Evolutionary conservation across 2,329 filamentous ascomycete genomes (phyloP), one percentile per base, ranked within the genome.

Genomic region (Plenodomus lindquistii): DNA sequence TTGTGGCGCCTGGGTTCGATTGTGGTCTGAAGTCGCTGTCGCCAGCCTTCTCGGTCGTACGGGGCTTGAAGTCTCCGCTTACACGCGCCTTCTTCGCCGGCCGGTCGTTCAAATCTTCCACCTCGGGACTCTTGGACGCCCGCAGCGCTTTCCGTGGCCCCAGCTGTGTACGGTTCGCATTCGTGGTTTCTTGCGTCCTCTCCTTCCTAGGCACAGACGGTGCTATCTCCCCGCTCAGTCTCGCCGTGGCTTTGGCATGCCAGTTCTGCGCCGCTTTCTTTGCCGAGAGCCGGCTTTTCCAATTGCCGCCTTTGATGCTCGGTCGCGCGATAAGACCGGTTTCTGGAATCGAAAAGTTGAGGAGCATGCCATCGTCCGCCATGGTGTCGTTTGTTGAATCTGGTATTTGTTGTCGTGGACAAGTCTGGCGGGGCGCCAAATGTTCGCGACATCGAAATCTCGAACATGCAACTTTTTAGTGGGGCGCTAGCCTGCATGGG

Each of bases 351-450:
- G 91, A 86, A 70, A 97, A 97, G 65, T 97, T 97, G 69, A 97
- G 79, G 48, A 97, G 82, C 84, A 99, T 88, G 60, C 91, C 91
- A 85, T 96, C 89, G 78, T 97, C 92, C 42, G 89, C 89, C 92
- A 97, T 97, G 34, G 55, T 63, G 55, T 41, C 40, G 22, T n/a
- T 15, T 15, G 40, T 13, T 15, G 10, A 4, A 13, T 31, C 44
- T 38, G 38, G 44, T 2, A 37, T 40, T 35, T 40, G 34, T 45
- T 19, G 45, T 15, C 31, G 27, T 7, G 27, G 11, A 31, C 9
- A 35, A 31, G 29, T 43, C 39, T 42, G 46, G 48, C 37, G 52
- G 40, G 52, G 36, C 17, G 40, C 31, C 11, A 34, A 44, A 17
- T 22, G 46, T 39, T 39, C 38, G 31, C n/a, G 44, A 38, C 41